phyloP scores from a whole-genome alignment of 1,284 basidiomycete species.

The Meira nashicola region DNA sequence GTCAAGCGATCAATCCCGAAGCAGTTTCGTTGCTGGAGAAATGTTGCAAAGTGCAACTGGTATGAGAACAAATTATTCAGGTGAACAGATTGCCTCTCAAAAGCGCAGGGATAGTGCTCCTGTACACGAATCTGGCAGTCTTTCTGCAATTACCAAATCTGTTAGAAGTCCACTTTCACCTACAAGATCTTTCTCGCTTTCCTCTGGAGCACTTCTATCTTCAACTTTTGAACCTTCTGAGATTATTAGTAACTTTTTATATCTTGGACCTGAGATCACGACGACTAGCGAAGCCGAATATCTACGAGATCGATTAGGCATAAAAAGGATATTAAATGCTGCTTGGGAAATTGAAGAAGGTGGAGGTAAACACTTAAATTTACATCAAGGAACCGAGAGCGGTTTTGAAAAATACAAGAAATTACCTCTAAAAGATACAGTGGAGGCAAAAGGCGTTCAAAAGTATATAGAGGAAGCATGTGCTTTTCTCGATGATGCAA shows the following conservation, averaged over 20 bases:
- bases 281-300: constrained; percentile 68
- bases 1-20: background rate
- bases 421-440: constrained; percentile 87
- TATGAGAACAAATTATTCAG: background rate
- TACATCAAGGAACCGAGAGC: constrained; percentile 7
- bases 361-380: constrained; percentile 17
- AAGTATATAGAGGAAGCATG: constrained; percentile 77
- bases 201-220: background rate
- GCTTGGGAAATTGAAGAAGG: constrained; percentile 63
- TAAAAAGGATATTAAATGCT: constrained; percentile 82
- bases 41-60: background rate
- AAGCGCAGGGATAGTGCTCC: too few species aligned
- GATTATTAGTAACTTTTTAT: constrained; percentile 84
- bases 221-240: constrained; percentile 33
- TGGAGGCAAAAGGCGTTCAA: constrained; percentile 87
- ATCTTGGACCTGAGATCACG: constrained; percentile 81
- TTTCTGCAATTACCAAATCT: background rate
- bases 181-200: constrained; percentile 4
- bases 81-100: background rate
- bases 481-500: constrained; percentile 80
- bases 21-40: background rate
- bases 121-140: background rate
- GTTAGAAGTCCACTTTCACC: background rate
- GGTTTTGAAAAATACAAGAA: constrained; percentile 60
- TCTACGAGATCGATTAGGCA: constrained; percentile 65